Evolutionary conservation across 2,329 filamentous ascomycete genomes (phyloP).

Genomic region (Microthyrium microscopicum): DNA sequence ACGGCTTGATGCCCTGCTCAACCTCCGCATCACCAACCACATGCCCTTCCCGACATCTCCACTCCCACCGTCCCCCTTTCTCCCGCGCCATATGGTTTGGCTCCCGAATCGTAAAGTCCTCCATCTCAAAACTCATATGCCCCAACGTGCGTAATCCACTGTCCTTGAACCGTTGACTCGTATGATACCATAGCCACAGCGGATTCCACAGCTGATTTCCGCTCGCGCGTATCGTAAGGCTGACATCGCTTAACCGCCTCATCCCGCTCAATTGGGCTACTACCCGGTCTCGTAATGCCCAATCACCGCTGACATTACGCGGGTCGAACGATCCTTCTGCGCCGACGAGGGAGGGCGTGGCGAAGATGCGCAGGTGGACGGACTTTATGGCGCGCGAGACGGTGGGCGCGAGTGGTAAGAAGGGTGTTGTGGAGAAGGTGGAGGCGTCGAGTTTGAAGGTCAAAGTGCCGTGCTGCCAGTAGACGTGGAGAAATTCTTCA

Average conservation of each 20-base stretch:
- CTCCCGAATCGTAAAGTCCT: constrained; percentile 4
- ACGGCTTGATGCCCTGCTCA: too few species aligned
- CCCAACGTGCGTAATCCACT: constrained; percentile 2
- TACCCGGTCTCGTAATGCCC: constrained; percentile 4
- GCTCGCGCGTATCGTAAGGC: constrained; percentile 3
- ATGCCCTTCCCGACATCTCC: constrained; percentile 5
- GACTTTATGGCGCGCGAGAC: constrained; percentile 1
- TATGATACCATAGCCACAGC: constrained; percentile 8
- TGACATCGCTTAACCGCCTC: constrained; percentile 1
- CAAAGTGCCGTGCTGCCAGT: constrained; percentile 1
- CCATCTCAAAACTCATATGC: constrained; percentile 5
- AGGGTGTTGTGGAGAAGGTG: background rate
- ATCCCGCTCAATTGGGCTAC: constrained; percentile 6
- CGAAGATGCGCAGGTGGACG: constrained; percentile 2
- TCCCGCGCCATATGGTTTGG: constrained; percentile 6
- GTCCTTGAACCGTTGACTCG: constrained; percentile 6
- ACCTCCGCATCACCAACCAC: too few species aligned
- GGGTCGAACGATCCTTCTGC: constrained; percentile 8
- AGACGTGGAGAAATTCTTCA: constrained; percentile 4
- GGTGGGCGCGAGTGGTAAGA: background rate
- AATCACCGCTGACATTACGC: constrained; percentile 1
- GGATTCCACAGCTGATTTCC: constrained; percentile 9
- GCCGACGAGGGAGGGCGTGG: constrained; percentile 5
- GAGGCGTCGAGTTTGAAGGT: constrained; percentile 6
- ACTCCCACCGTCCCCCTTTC: constrained; percentile 4